These are phyloP conservation scores for Aspergillus nidulans DNA, from an alignment of 495 filamentous ascomycete species.

Conservation along the genomic window DNA sequence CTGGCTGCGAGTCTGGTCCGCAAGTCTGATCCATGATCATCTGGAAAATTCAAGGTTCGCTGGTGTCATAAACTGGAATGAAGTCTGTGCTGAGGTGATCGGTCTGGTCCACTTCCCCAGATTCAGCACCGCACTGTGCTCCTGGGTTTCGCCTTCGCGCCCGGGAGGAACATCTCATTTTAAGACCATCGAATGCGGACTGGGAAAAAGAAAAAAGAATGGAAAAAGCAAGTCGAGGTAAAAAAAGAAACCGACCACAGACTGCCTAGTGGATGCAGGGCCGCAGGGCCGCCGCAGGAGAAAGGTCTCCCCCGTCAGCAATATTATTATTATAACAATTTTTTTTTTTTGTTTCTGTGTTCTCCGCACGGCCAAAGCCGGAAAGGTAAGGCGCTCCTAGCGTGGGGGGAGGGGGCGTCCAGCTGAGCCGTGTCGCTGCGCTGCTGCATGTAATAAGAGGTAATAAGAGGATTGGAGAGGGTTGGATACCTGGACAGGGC, in stretches of 20 bases:
- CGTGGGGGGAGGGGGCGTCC: constrained; percentile 24
- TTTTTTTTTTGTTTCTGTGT: neutral
- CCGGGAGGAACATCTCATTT: neutral
- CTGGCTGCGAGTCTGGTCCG: neutral
- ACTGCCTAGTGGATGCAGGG: constrained; percentile 3
- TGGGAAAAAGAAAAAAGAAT: neutral
- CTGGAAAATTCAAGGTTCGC: neutral
- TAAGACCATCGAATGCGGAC: neutral
- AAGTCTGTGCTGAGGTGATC: constrained; percentile 17
- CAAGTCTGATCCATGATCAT: constrained; percentile 4
- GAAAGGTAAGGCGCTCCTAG: constrained; percentile 11
- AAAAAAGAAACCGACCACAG: constrained; percentile 14
- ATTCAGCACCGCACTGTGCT: constrained; percentile 19
- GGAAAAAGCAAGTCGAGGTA: neutral
- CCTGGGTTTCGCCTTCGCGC: neutral
- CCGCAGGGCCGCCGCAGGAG: constrained; percentile 10
- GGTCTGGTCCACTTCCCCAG: constrained; percentile 45
- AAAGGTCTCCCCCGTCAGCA: constrained; percentile 4
- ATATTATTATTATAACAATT: constrained; percentile 14
- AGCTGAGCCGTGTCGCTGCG: constrained; percentile 24
- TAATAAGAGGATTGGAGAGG: constrained; percentile 16
- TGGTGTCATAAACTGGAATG: neutral
- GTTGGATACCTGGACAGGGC: neutral
- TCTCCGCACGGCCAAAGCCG: constrained; percentile 14
- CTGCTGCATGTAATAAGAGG: constrained; percentile 18